A percentile compares a stretch with the other conserved stretches of the same genome.
These are phyloP conservation scores for Schwanniomyces etchellsii DNA, from an alignment of 1,139 yeast genomes.

Conservation along the genomic window DNA sequence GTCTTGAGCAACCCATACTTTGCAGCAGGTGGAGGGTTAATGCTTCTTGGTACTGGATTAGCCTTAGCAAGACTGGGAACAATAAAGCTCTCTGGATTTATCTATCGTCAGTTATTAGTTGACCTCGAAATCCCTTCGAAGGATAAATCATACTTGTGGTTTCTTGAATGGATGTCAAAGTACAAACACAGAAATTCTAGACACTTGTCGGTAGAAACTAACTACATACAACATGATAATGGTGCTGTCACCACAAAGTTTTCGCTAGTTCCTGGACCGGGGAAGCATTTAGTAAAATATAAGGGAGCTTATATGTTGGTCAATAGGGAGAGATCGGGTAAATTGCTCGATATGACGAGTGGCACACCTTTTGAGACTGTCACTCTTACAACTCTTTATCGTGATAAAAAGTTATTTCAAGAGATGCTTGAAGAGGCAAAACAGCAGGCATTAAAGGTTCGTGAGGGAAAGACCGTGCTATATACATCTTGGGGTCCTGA, in stretches of 20 bases:
- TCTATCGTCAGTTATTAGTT: conserved; percentile 80
- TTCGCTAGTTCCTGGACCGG: conserved; percentile 96
- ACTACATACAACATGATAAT: conserved; percentile 82
- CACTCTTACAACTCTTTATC: conserved; percentile 80
- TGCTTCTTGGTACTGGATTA: conserved; percentile 85
- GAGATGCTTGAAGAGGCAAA: conserved; percentile 85
- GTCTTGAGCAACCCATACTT: conserved; percentile 81
- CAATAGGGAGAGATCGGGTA: conserved; percentile 84
- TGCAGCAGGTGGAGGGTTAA: conserved; percentile 96
- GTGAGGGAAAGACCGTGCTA: conserved; percentile 91
- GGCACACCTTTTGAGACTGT: conserved; percentile 97
- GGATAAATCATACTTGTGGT: conserved; percentile 93
- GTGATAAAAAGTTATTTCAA: conserved; percentile 68
- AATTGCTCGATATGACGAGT: conserved; percentile 79
- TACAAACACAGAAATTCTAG: conserved; percentile 69
- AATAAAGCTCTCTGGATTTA: conserved; percentile 55
- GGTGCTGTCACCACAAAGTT: conserved; percentile 87
- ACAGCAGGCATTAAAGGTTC: conserved; percentile 68
- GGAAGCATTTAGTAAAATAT: conserved; percentile 81
- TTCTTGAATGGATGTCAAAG: conserved; percentile 92
- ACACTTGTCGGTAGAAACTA: conserved; percentile 87
- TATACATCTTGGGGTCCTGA: conserved; percentile 97
- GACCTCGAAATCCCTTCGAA: conserved; percentile 91
- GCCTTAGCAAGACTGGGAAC: conserved; percentile 75
- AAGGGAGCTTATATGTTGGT: conserved; percentile 86